These are phyloP conservation scores for Cutaneotrichosporon sp. DNA, from an alignment of 1,284 basidiomycete genomes.

Conservation along the genomic window DNA sequence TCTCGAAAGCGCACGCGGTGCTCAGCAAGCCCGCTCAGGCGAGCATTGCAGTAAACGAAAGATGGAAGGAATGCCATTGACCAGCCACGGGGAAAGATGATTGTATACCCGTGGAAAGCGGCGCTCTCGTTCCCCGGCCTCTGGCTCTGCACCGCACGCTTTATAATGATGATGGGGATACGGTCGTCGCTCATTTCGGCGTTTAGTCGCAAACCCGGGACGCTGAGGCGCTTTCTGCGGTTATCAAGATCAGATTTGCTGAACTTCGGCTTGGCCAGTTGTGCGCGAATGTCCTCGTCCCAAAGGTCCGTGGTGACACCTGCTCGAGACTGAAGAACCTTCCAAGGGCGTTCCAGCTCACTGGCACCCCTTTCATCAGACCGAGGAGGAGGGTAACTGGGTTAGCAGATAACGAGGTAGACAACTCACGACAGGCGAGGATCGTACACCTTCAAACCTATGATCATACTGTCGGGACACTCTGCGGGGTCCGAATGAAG, in stretches of 20 bases:
- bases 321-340: not conserved
- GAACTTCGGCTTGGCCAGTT: constrained; percentile 60
- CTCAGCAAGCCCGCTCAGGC: constrained; percentile 74
- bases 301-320: constrained; percentile 53
- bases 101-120: constrained; percentile 71
- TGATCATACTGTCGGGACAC: constrained; percentile 64
- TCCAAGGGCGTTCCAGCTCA: no score
- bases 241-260: constrained; percentile 78
- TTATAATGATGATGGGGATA: constrained; percentile 73
- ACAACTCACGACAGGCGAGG: constrained; percentile 51
- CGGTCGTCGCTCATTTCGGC: constrained; percentile 68
- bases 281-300: constrained; percentile 57
- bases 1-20: constrained; percentile 71
- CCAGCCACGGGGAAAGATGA: constrained; percentile 81
- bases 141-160: constrained; percentile 58
- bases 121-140: not conserved
- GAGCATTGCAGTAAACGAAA: constrained; percentile 70
- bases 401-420: not conserved
- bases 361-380: not conserved
- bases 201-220: constrained; percentile 68
- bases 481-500: constrained; percentile 59
- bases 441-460: constrained; percentile 73
- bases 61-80: constrained; percentile 78
- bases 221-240: constrained; percentile 64
- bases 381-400: constrained; percentile 30